A percentile compares a stretch with the other conserved stretches of the same genome.
These are phyloP conservation scores for Coelomomyces lativittatus DNA, from an alignment of 371 early-diverging fungal species.

Conservation along the genomic window DNA sequence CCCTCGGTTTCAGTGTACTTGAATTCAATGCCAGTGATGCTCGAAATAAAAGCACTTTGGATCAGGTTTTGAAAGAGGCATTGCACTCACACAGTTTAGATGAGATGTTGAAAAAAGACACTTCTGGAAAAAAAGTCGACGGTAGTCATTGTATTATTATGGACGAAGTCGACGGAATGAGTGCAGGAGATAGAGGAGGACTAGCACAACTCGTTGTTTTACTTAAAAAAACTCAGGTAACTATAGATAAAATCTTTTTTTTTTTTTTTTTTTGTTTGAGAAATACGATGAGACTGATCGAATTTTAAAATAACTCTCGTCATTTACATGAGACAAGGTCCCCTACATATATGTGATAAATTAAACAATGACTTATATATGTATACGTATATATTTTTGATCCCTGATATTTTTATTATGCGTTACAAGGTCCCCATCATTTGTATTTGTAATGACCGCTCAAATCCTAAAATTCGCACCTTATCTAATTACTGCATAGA, in stretches of 20 bases:
- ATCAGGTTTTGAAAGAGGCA: constrained; percentile 13
- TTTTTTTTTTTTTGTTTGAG: no score
- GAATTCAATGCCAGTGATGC: constrained; percentile 99
- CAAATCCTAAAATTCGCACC: constrained; percentile 72
- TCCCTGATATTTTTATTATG: neutral
- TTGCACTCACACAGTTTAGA: neutral
- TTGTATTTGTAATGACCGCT: constrained; percentile 97
- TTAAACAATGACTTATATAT: no score
- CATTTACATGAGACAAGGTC: neutral
- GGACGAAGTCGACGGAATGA: constrained; percentile 99
- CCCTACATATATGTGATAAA: neutral
- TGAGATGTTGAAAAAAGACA: neutral
- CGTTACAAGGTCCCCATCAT: constrained; percentile 71
- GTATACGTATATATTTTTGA: no score
- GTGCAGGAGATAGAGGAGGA: constrained; percentile 96
- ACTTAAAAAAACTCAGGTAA: constrained; percentile 77
- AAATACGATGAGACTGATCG: no score
- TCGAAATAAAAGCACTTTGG: constrained; percentile 72
- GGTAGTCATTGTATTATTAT: constrained; percentile 59
- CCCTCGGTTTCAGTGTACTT: constrained; percentile 61
- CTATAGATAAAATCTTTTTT: no score
- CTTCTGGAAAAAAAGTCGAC: neutral
- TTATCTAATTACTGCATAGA: constrained; percentile 78
- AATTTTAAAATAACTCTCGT: no score
- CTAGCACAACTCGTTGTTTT: constrained; percentile 70